Evolutionary conservation across 73 alveolate genomes (phyloP), one percentile per base, ranked within the genome.

Genomic region (Tetrahymena malaccensis): DNA sequence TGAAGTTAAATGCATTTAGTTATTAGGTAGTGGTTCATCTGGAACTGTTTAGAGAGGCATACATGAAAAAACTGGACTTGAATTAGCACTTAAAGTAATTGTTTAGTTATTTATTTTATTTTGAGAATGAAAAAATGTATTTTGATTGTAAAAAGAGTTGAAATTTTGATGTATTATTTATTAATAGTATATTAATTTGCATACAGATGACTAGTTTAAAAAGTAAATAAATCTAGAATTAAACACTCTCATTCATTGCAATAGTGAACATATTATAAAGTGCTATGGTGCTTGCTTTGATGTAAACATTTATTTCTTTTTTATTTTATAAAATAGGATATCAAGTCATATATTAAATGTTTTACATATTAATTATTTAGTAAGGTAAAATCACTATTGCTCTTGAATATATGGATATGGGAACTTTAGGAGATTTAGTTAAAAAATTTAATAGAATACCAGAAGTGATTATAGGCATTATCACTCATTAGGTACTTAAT

Each of bases 331-430:
- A n/a, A n/a, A n/a, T n/a, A n/a, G n/a, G n/a, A n/a, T n/a, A n/a
- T n/a, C n/a, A n/a, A n/a, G n/a, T n/a, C n/a, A n/a, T n/a, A n/a
- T n/a, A n/a, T n/a, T 70, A 33, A 22, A 8, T 27, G 13, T 70
- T 31, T 70, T 27, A 9, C 4, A 19, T 70, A 4, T 3, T 5
- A 70, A 70, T 70, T 70, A n/a, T 22, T 4, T 89, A 89, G 22
- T 97, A 98, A 84, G 99, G 99, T n/a, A 96, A 96, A 84, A 98
- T 98, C 35, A 97, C 98, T 95, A 98, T 98, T 84, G 99, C 98
- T 27, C 96, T 98, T 95, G 99, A 98, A 96, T 98, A 96, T 96
- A 98, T 98, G 99, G 99, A 98, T 98, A 97, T 97, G 94, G 99
- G 99, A 19, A 96, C 99, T 19, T 94, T 98, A 40, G 97, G 97